Evolutionary conservation across 2,329 filamentous ascomycete species (phyloP).

Genomic region (Dendryphion nanum): DNA sequence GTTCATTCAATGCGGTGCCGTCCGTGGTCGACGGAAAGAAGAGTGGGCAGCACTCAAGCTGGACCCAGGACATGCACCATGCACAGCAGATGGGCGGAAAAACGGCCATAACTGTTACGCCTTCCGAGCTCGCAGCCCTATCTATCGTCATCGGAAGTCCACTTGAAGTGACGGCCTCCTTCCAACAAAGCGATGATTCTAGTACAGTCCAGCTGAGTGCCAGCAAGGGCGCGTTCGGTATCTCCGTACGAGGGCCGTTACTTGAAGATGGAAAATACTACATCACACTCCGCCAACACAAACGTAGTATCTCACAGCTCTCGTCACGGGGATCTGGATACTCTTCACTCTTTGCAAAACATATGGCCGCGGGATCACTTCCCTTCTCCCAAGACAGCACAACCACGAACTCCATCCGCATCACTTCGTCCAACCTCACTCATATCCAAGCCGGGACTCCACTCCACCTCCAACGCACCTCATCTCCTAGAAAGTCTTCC

Average conservation of each 20-base stretch:
- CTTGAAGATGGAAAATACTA: constrained; percentile 15
- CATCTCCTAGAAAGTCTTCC: constrained; percentile 10
- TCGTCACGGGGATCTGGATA: constrained; percentile 21
- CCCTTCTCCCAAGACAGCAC: constrained; percentile 22
- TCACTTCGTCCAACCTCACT: constrained; percentile 21
- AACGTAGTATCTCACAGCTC: constrained; percentile 20
- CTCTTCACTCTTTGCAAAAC: constrained; percentile 33
- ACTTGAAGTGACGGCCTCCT: constrained; percentile 6
- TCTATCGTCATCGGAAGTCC: constrained; percentile 27
- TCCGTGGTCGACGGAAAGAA: constrained; percentile 2
- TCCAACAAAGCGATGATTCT: neutral
- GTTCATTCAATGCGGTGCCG: constrained; percentile 6
- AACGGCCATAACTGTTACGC: constrained; percentile 16
- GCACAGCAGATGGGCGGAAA: constrained; percentile 14
- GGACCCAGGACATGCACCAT: constrained; percentile 25
- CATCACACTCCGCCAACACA: constrained; percentile 23
- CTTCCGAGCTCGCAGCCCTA: constrained; percentile 25
- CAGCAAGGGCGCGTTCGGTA: constrained; percentile 24
- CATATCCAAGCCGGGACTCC: constrained; percentile 16
- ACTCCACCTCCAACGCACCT: constrained; percentile 12
- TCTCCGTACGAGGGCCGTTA: constrained; percentile 17
- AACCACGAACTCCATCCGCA: constrained; percentile 20
- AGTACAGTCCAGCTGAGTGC: constrained; percentile 1
- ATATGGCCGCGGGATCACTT: constrained; percentile 29
- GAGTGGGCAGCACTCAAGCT: constrained; percentile 9